Evolutionary conservation across 2,329 filamentous ascomycete genomes (phyloP), one percentile per base, ranked within the genome.

Genomic region (Lasiodiplodia gonubiensis): DNA sequence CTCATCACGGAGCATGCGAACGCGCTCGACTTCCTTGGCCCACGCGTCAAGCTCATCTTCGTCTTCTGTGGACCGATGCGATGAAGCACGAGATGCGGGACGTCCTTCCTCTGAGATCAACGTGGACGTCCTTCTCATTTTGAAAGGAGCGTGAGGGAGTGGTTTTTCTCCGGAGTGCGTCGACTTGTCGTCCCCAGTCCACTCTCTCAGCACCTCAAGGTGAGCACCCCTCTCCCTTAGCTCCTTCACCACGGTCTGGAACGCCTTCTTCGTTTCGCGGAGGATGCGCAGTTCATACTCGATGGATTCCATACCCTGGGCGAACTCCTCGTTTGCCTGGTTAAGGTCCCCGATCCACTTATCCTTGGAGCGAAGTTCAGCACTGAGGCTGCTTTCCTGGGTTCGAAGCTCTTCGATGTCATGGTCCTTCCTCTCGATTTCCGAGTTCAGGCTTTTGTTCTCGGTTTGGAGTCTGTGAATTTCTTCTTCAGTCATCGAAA

Each of bases 1-100:
- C 63, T 79, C 76, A 16, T 78, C 69, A 35, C 77, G 68, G 39
- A 75, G 70, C 71, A 77, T 73, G 25, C 76, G 74, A 18, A 78
- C 70, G 21, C 75, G 70, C 49, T 79, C 77, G 7, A 79, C 71
- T 54, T 79, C 76, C 23, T 68, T 71, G 0, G 74, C 72, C 77
- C 77, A 79, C 0, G 71, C 66, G 1, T 73, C 73, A 3, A 74
- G 70, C 18, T 70, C 67, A 14, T 68, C 69, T 7, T 73, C 72
- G 5, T 72, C 71, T n/a, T 61, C 61, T 14, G 64, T 52, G 37
- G 65, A 64, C 14, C 27, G 42, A 51, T 52, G 48, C 23, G 60
- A 53, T 11, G 60, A 57, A 2, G 49, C 60, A 23, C 42, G 27
- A 5, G 66, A 64, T 23, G 25, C 21, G 23, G 49, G 57, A 2